Evolutionary conservation across 306 rosid genomes (phyloP), one percentile per base, ranked within the genome.

Genomic region (Leucaena leucocephala): DNA sequence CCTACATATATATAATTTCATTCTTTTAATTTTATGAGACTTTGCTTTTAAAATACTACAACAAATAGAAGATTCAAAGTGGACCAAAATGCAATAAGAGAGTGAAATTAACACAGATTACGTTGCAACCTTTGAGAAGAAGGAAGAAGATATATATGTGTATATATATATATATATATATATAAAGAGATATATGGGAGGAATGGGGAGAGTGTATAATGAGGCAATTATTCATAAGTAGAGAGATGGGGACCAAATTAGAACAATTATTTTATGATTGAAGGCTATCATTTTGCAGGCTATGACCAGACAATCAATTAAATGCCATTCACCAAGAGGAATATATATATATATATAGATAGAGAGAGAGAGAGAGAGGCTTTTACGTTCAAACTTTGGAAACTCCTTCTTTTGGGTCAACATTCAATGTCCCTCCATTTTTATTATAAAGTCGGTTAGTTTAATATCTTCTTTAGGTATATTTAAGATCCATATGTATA

Each of bases 101-200:
- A 36, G 73, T 19, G 70, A 44, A 65, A 65, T 66, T 22, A 17
- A 36, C 16, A 15, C 33, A 55, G 27, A 55, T 17, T 11, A 17
- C 46, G 62, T 66, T 73, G 83, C 78, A 62, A 75, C 42, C 7
- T 75, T 70, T 52, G 71, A 79, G 27, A 54, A 6, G 27, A 54
- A n/a, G 59, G 6, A 27, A 27, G 27, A 27, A 27, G 27, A 1
- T 27, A 27, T 27, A 27, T 27, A 27, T 27, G 1, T 27, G 27
- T 27, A 27, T 27, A 27, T 27, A 27, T 27, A 27, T 27, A 27
- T 27, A 27, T 27, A 27, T n/a, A n/a, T n/a, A n/a, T n/a, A n/a
- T n/a, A n/a, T n/a, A 2, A 14, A 48, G 58, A 50, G 59, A 17
- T 17, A 27, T 27, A 3, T 61, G 61, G 61, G 39, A 62, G 69